Base-by-base conservation (phyloP, 2,329 filamentous ascomycete genomes). In the Scedosporium boydii region DNA sequence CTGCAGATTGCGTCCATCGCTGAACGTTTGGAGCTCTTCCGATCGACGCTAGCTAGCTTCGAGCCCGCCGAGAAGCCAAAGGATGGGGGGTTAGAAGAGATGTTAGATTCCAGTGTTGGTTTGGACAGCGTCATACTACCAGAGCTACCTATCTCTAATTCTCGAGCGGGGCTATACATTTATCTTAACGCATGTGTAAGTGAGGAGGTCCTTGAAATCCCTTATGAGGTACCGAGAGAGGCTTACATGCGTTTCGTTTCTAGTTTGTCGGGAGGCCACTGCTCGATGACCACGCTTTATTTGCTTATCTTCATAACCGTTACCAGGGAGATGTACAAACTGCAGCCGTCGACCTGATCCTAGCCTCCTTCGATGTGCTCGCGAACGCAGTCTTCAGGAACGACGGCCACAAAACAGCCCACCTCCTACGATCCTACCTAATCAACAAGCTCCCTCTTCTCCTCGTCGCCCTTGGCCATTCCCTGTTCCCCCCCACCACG, bases 331-430 rank as follows among this genome's bases (percentile, higher is more conserved):
- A 96, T 68, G 82, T 89, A 51, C 89, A 93, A 72, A 82, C 84
- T 12, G 86, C 91, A 55, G 86, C 90, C 0, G 85, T 91, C 61
- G 92, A 97, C 68, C 80, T 98, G 1, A 89, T 98, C 51, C 83
- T 93, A 9, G 91, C 92, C 1, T 87, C 92, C 0, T 98, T 99
- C 69, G 93, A 98, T 68, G 83, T 96, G 4, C 79, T 99, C 16
- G 90, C 92, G 42, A 96, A 96, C 69, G 89, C 89, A 4, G 89
- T 93, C 65, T 90, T 95, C 67, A 85, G 81, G 5, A 82, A 80
- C 53, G 82, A 85, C 65, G 78, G 78, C 0, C 76, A 76, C 51
- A 80, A 79, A 62, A 78, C 80, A 5, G 89, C 90, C 62, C 87
- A 92, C 63, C 76, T 93, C 18, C 81, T 96, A 60, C 88, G 91